phyloP scores from a whole-genome alignment of 768 basidiomycete genomes.

The Leccinellum luteum region DNA sequence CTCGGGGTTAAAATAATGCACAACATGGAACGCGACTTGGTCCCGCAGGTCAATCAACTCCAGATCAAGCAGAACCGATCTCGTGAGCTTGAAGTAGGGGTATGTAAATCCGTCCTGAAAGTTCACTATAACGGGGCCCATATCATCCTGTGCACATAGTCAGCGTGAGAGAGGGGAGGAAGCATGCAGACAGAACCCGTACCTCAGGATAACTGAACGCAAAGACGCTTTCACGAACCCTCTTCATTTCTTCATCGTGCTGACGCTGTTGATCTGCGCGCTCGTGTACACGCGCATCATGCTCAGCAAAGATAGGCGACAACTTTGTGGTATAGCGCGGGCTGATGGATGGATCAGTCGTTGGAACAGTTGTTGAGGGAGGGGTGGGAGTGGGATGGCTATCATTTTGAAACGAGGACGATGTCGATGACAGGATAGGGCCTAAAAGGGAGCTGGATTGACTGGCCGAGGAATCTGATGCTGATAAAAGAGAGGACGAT shows the following conservation, averaged over 20 bases:
- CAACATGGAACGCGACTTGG: not conserved
- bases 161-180: not conserved
- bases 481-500: not conserved
- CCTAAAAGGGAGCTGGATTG: not conserved
- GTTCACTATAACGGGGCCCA: not conserved
- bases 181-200: not conserved
- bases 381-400: not conserved
- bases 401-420: not conserved
- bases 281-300: not conserved
- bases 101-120: not conserved
- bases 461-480: not conserved
- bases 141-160: not conserved
- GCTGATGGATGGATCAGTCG: not conserved
- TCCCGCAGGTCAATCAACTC: not conserved
- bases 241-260: not conserved
- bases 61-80: not conserved
- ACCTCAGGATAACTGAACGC: not conserved
- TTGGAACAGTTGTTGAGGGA: not conserved
- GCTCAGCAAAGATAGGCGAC: not conserved
- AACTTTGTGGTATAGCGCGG: not conserved
- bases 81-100: not conserved
- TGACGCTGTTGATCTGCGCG: not conserved
- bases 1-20: not conserved
- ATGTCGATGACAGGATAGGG: not conserved
- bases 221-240: not conserved